Evolutionary conservation across 345 rosid genomes (phyloP).

Genomic region (Dimocarpus longan): DNA sequence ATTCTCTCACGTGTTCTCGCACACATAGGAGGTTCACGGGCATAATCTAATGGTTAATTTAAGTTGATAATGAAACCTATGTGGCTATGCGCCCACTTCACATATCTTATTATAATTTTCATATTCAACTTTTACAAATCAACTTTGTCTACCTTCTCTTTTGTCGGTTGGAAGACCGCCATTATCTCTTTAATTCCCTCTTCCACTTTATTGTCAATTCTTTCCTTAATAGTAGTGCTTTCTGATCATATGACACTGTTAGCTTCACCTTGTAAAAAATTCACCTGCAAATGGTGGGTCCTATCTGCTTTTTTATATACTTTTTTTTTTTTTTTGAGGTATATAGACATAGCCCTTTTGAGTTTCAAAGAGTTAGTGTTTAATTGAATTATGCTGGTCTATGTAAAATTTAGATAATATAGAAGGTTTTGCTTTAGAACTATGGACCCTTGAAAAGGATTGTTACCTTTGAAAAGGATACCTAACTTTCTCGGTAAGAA

Average conservation of each 20-base stretch:
- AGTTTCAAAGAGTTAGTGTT: neutral
- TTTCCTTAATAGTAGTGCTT: constrained; percentile 1
- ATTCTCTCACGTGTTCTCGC: neutral
- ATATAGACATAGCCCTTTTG: neutral
- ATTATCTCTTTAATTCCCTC: neutral
- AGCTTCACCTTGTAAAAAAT: neutral
- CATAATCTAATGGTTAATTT: neutral
- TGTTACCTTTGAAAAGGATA: neutral
- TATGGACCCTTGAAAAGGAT: neutral
- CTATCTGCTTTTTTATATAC: neutral
- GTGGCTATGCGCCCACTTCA: neutral
- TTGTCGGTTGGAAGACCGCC: constrained; percentile 20
- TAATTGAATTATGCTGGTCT: neutral
- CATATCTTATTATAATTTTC: neutral
- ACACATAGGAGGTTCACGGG: neutral
- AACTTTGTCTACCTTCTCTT: neutral
- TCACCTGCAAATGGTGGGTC: neutral
- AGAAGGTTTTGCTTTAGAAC: constrained; percentile 9
- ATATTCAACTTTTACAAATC: constrained; percentile 1
- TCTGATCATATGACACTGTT: neutral
- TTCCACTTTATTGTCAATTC: neutral
- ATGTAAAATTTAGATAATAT: neutral
- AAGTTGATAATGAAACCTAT: constrained; percentile 2
- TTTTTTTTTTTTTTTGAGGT: too few species aligned
- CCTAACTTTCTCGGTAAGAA: neutral